Conservation (phyloP, 176 grass and related monocot genomes). For the Oryza australiensis region DNA sequence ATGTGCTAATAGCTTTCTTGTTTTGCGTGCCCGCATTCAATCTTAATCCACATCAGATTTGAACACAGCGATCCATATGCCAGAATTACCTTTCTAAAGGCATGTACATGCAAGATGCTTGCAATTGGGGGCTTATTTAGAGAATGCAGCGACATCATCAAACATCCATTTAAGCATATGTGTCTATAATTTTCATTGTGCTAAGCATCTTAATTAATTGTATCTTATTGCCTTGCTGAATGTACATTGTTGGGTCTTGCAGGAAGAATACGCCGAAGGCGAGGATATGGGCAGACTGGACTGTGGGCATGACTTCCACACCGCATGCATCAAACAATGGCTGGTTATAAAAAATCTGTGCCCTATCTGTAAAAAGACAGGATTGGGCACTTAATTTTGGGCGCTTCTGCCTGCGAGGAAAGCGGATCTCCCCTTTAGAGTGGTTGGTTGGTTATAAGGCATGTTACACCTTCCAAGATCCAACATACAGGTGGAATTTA, state of each 20-base stretch:
- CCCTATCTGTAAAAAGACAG: conserved; percentile 83
- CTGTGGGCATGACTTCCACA: conserved; percentile 82
- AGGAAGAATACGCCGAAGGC: conserved; percentile 70
- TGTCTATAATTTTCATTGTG: too few species aligned
- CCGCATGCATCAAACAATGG: conserved; percentile 75
- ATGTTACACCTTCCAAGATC: conserved; percentile 34
- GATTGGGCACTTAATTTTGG: conserved; percentile 38
- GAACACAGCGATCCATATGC: neutral
- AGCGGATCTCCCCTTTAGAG: neutral
- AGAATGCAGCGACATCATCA: too few species aligned
- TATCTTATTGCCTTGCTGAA: neutral
- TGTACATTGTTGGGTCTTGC: conserved; percentile 11
- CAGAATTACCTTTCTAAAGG: neutral
- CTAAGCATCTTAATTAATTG: neutral
- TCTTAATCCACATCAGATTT: too few species aligned
- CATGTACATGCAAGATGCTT: too few species aligned
- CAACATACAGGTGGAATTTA: conserved; percentile 38
- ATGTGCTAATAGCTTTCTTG: too few species aligned
- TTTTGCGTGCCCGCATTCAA: too few species aligned
- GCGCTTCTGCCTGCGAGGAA: neutral
- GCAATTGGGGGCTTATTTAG: too few species aligned
- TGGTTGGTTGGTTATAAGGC: conserved; percentile 28
- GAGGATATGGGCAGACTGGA: conserved; percentile 75
- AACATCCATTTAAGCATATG: too few species aligned
- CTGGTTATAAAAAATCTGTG: conserved; percentile 76